phyloP scores from a whole-genome alignment of 768 basidiomycete species.

The Pleurotus citrinopileatus region DNA sequence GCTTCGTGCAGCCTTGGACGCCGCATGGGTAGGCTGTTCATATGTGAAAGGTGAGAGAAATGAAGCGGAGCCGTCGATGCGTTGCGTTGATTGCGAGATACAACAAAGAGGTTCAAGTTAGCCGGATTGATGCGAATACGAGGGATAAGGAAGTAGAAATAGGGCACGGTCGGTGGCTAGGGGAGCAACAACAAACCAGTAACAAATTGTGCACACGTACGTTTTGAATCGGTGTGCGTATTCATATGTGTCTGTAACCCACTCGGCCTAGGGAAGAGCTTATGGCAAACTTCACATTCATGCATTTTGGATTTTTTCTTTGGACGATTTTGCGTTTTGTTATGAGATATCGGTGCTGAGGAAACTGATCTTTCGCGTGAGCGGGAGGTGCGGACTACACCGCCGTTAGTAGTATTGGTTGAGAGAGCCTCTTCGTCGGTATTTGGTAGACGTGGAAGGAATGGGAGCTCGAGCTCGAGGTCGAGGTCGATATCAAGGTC shows the following conservation, averaged over 20 bases:
- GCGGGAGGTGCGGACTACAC: too few species aligned
- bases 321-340: neutral
- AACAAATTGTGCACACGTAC: conserved; percentile 38
- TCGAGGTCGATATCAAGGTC: too few species aligned
- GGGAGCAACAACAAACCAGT: too few species aligned
- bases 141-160: too few species aligned
- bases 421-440: neutral
- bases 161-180: too few species aligned
- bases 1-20: conserved; percentile 58
- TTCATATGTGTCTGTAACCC: conserved; percentile 59
- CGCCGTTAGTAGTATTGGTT: too few species aligned
- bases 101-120: too few species aligned
- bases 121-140: too few species aligned
- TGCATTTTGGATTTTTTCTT: conserved; percentile 58
- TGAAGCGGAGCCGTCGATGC: too few species aligned
- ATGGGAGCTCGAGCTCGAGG: neutral
- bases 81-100: too few species aligned
- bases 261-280: conserved; percentile 56
- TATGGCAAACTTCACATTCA: conserved; percentile 44
- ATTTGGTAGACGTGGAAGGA: neutral
- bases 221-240: conserved; percentile 49
- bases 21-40: conserved; percentile 48
- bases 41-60: neutral
- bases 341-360: neutral
- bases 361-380: neutral